A percentile compares a stretch with the other conserved stretches of the same genome.
Evolutionary conservation across 805 yeast species (phyloP).

Genomic region (Nakazawaea wyomingensis): DNA sequence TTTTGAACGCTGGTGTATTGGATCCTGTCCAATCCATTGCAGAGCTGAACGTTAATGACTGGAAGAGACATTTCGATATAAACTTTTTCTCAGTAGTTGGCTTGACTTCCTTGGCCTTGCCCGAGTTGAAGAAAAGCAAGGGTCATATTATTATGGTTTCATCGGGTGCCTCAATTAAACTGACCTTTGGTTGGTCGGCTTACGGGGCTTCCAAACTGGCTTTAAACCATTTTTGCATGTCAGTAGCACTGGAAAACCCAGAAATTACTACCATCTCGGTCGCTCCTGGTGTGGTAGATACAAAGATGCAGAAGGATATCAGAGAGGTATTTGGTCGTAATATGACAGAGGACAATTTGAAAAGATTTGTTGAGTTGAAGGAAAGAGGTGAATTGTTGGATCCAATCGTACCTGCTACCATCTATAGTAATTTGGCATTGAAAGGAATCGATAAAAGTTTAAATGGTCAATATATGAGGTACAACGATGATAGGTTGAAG

Average conservation of each 20-base stretch:
- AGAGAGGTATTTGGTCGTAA: slow-evolving; percentile 53
- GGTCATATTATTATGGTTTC: slow-evolving; percentile 79
- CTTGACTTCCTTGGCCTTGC: slow-evolving; percentile 50
- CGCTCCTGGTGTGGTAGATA: slow-evolving; percentile 95
- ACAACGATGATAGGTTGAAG: slow-evolving; percentile 35
- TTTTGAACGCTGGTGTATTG: slow-evolving; percentile 80
- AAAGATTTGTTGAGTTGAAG: slow-evolving; percentile 63
- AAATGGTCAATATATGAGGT: slow-evolving; percentile 68
- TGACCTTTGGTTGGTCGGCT: slow-evolving; percentile 80
- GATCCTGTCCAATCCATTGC: slow-evolving; percentile 65
- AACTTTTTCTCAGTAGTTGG: slow-evolving; percentile 74
- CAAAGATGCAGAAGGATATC: slow-evolving; percentile 80
- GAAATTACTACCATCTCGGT: slow-evolving; percentile 59
- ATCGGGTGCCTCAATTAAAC: slow-evolving; percentile 75
- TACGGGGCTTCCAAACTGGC: slow-evolving; percentile 94
- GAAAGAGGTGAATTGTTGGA: slow-evolving; percentile 50
- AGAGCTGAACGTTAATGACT: slow-evolving; percentile 44
- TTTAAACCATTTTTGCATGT: slow-evolving; percentile 64
- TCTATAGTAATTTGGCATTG: slow-evolving; percentile 62
- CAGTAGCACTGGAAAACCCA: slow-evolving; percentile 65
- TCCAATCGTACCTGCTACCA: slow-evolving; percentile 68
- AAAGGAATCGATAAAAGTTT: slow-evolving; percentile 50
- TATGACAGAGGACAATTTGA: slow-evolving; percentile 62
- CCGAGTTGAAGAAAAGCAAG: slow-evolving; percentile 45
- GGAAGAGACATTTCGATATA: slow-evolving; percentile 66